Conservation (phyloP, 2,329 filamentous ascomycete species). For the Phyllosticta capitalensis region DNA sequence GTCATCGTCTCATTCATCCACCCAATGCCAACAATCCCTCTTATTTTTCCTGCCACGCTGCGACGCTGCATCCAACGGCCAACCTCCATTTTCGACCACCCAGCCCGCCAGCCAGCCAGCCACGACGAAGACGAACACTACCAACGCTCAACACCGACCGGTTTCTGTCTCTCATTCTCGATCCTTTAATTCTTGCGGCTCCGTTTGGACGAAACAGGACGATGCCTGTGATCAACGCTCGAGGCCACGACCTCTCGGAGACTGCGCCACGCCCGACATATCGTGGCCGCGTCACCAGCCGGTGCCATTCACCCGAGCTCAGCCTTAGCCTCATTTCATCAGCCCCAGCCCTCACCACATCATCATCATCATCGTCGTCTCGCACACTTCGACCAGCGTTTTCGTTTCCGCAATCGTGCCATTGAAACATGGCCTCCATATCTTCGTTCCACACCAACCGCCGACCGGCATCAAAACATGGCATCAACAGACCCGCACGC, state of each 20-base stretch:
- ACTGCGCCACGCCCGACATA: background rate
- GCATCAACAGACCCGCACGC: background rate
- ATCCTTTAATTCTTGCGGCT: background rate
- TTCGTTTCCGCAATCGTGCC: background rate
- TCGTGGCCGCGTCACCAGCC: background rate
- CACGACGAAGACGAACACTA: too few relatives aligned
- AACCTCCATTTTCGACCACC: background rate
- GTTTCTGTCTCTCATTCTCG: background rate
- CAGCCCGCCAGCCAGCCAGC: background rate
- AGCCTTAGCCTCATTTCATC: background rate
- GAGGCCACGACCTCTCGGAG: background rate
- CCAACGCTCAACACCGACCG: background rate
- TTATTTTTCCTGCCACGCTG: background rate
- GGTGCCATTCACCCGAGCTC: background rate
- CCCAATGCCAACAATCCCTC: background rate
- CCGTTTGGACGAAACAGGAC: background rate
- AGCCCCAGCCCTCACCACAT: background rate
- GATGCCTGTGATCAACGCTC: background rate
- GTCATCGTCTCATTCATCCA: background rate
- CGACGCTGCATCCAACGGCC: background rate
- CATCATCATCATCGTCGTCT: background rate
- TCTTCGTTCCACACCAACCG: too few relatives aligned
- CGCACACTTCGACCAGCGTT: background rate
- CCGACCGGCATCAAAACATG: background rate
- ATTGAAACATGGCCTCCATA: background rate